These are phyloP conservation scores for Xylariaceae sp. DNA, from an alignment of 2,329 filamentous ascomycete species.

Conservation along the genomic window DNA sequence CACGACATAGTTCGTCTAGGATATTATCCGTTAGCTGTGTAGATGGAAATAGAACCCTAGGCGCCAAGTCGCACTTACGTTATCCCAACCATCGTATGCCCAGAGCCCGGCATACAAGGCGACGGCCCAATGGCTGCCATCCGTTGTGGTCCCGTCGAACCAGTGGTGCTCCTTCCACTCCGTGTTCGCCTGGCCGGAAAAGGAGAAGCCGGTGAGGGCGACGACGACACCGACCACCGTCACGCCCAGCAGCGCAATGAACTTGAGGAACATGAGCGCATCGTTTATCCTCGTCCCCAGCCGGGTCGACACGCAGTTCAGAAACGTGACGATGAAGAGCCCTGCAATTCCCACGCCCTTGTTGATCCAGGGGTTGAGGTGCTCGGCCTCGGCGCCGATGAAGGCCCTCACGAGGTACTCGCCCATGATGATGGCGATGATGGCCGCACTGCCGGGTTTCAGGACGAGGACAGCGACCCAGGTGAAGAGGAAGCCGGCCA, in stretches of 20 bases:
- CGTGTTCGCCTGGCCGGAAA: conserved; percentile 65
- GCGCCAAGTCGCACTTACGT: conserved; percentile 54
- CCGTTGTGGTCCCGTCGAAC: conserved; percentile 80
- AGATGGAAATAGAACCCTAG: neutral
- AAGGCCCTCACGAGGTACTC: conserved; percentile 90
- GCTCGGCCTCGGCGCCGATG: conserved; percentile 79
- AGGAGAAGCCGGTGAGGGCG: conserved; percentile 76
- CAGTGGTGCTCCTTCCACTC: conserved; percentile 86
- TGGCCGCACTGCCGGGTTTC: conserved; percentile 88
- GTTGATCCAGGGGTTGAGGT: conserved; percentile 79
- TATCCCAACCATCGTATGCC: conserved; percentile 99
- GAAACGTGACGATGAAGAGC: conserved; percentile 67
- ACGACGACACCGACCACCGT: conserved; percentile 86
- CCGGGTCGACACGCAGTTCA: conserved; percentile 89
- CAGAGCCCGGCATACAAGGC: conserved; percentile 92
- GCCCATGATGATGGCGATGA: conserved; percentile 95
- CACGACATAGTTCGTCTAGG: conserved; percentile 90
- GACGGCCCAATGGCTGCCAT: conserved; percentile 83
- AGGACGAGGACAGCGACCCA: conserved; percentile 94
- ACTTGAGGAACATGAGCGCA: conserved; percentile 95
- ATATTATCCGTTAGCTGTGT: conserved; percentile 23
- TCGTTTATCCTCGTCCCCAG: conserved; percentile 84
- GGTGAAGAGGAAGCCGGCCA: conserved; percentile 88
- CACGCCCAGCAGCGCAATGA: conserved; percentile 79
- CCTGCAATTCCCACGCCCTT: conserved; percentile 80